These are phyloP conservation scores for Syzygium aromaticum DNA, from an alignment of 345 rosid genomes.

Conservation along the genomic window DNA sequence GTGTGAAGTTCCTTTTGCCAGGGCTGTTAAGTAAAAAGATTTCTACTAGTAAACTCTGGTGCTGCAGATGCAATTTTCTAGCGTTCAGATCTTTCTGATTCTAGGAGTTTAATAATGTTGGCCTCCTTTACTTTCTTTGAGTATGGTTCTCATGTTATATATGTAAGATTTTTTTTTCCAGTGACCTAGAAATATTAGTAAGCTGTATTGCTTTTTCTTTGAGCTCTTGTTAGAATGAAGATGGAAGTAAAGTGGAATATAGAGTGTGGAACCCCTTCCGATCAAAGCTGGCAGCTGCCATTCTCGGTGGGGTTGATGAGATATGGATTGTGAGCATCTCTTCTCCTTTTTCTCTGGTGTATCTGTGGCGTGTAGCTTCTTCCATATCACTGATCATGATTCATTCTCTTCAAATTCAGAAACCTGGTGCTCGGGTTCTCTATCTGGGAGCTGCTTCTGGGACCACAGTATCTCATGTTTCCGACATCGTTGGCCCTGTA, in stretches of 20 bases:
- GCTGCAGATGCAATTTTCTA: background rate
- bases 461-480: slow-evolving; percentile 98
- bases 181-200: background rate
- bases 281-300: slow-evolving; percentile 91
- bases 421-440: slow-evolving; percentile 93
- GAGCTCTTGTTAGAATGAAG: slow-evolving; percentile 37
- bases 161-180: background rate
- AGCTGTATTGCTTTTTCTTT: background rate
- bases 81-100: background rate
- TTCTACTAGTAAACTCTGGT: background rate
- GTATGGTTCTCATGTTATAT: background rate
- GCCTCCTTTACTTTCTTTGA: background rate
- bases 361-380: background rate
- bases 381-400: background rate
- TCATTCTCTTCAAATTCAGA: slow-evolving; percentile 23
- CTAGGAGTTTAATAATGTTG: background rate
- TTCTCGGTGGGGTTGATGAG: slow-evolving; percentile 97
- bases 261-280: slow-evolving; percentile 98
- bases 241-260: slow-evolving; percentile 88
- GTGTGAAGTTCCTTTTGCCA: background rate
- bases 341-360: background rate
- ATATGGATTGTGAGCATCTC: slow-evolving; percentile 71
- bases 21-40: background rate
- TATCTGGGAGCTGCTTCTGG: slow-evolving; percentile 99
- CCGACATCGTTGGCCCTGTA: slow-evolving; percentile 96